Evolutionary conservation across 768 basidiomycete genomes (phyloP).

Genomic region (Myochromella boudieri): DNA sequence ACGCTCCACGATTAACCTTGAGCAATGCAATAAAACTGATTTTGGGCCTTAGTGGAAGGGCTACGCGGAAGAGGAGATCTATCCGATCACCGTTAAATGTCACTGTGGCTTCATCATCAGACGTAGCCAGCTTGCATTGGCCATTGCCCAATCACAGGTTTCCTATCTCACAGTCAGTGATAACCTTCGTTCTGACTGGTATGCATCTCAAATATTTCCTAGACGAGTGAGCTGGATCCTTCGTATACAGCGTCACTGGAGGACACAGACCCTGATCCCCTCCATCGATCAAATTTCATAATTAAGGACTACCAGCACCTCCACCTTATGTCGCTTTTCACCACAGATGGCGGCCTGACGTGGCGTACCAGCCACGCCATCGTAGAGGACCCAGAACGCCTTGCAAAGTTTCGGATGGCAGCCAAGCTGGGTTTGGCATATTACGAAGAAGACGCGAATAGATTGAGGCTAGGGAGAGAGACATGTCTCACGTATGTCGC

Average conservation of each 20-base stretch:
- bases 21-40: background rate
- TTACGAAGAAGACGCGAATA: too few species aligned
- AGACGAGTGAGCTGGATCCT: background rate
- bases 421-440: too few species aligned
- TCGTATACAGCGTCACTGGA: background rate
- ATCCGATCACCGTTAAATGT: constrained; percentile 4
- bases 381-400: constrained; percentile 1
- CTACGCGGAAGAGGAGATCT: background rate
- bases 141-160: constrained; percentile 1
- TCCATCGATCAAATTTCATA: constrained; percentile 6
- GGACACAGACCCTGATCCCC: background rate
- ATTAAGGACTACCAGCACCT: background rate
- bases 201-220: background rate
- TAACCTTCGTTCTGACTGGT: too few species aligned
- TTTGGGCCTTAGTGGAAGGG: constrained; percentile 1
- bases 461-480: too few species aligned
- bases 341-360: background rate
- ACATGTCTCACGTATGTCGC: too few species aligned
- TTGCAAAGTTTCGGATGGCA: too few species aligned
- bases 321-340: constrained; percentile 1
- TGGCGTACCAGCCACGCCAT: constrained; percentile 3
- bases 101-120: constrained; percentile 3
- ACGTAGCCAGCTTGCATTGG: constrained; percentile 2
- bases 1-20: too few species aligned
- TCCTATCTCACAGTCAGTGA: constrained; percentile 2